Evolutionary conservation across 179 eudicot species (phyloP).

Genomic region (Camellia oleifera): DNA sequence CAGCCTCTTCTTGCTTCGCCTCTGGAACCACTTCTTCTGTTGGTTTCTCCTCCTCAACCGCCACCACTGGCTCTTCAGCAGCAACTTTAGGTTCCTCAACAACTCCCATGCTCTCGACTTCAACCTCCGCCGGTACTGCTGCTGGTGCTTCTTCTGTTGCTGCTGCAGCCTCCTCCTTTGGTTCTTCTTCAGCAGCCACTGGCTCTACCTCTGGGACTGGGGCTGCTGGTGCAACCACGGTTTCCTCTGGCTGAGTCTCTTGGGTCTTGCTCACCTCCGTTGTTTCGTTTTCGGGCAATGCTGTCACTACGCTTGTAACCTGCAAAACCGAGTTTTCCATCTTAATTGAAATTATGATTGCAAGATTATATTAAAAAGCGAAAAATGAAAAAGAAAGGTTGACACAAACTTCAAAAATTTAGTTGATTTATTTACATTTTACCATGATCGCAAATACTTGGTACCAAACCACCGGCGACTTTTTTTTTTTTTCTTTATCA

Average conservation of each 20-base stretch:
- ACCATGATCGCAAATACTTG: too few relatives aligned
- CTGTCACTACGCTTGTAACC: constrained; percentile 29
- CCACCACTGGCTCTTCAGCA: constrained; percentile 18
- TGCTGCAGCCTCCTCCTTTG: background rate
- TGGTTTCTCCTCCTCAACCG: background rate
- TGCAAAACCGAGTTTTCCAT: constrained; percentile 14
- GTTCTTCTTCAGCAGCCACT: constrained; percentile 18
- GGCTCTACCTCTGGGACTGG: background rate
- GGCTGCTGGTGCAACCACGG: constrained; percentile 19
- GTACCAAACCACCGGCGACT: too few relatives aligned
- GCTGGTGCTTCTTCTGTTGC: constrained; percentile 10
- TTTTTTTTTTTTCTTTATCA: too few relatives aligned
- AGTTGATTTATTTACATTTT: too few relatives aligned
- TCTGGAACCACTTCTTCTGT: constrained; percentile 22
- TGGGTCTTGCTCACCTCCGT: constrained; percentile 10
- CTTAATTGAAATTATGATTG: background rate
- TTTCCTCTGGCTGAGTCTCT: constrained; percentile 16
- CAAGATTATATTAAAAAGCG: background rate
- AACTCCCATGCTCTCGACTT: constrained; percentile 11
- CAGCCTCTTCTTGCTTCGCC: constrained; percentile 21
- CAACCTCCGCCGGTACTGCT: constrained; percentile 12
- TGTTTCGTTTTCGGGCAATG: constrained; percentile 14
- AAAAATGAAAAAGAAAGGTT: too few relatives aligned
- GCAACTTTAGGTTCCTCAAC: constrained; percentile 10
- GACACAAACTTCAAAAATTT: too few relatives aligned